These are phyloP conservation scores for Lachancea nothofagi DNA, from an alignment of 805 yeast species.

Conservation along the genomic window DNA sequence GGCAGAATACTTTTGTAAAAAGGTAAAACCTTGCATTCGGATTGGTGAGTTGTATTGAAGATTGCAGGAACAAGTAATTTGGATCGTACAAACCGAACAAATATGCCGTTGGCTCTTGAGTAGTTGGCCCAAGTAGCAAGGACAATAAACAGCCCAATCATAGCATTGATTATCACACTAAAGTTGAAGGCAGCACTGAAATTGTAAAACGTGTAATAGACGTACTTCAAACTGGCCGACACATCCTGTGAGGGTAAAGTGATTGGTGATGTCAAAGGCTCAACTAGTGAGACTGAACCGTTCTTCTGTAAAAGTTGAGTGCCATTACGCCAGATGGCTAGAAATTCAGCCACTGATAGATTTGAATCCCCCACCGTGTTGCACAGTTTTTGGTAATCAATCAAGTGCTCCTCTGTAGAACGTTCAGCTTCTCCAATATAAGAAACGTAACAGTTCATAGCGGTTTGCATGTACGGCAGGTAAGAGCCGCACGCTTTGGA, in stretches of 20 bases:
- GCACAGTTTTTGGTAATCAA: conserved; percentile 4
- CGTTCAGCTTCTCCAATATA: neutral
- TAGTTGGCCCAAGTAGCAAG: conserved; percentile 2
- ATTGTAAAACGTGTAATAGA: conserved; percentile 9
- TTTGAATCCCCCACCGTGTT: neutral
- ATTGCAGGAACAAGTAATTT: conserved; percentile 8
- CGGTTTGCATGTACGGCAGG: conserved; percentile 11
- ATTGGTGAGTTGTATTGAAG: conserved; percentile 10
- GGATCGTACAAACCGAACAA: conserved; percentile 7
- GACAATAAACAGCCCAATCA: neutral
- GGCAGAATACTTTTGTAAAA: conserved; percentile 9
- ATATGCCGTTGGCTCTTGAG: conserved; percentile 3
- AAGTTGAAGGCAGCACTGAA: conserved; percentile 9
- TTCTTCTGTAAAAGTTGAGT: conserved; percentile 4
- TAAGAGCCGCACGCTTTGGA: conserved; percentile 10
- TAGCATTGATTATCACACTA: conserved; percentile 8
- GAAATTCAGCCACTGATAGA: neutral
- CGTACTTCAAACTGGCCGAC: conserved; percentile 2
- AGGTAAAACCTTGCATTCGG: conserved; percentile 7
- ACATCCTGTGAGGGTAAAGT: conserved; percentile 1
- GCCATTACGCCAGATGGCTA: conserved; percentile 6
- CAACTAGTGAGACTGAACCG: neutral
- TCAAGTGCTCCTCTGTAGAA: neutral
- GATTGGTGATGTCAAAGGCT: conserved; percentile 5
- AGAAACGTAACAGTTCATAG: conserved; percentile 10